Conservation (phyloP, 2,329 filamentous ascomycete genomes). For the Trichoderma sp. region DNA sequence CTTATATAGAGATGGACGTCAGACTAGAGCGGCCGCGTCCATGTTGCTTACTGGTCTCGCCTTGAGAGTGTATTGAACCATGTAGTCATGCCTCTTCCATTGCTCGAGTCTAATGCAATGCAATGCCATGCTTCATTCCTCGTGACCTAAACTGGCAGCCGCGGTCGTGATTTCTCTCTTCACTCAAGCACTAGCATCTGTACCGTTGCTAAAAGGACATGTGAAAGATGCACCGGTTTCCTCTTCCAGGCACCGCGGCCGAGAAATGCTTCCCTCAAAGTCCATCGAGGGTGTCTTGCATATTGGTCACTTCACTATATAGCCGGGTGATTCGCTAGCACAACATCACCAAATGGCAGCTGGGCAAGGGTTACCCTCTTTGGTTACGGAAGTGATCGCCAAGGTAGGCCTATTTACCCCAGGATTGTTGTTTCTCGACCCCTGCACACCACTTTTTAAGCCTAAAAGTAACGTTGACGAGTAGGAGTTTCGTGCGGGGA, state of each 20-base stretch:
- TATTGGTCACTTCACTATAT: neutral
- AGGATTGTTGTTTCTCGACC: neutral
- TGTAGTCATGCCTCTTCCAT: neutral
- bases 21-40: neutral
- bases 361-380: neutral
- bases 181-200: neutral
- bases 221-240: neutral
- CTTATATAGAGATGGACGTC: neutral
- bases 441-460: slow-evolving; percentile 3
- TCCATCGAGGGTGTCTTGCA: neutral
- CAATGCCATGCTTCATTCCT: neutral
- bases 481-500: slow-evolving; percentile 5
- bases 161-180: neutral
- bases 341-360: neutral
- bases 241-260: neutral
- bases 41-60: neutral
- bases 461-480: slow-evolving; percentile 10
- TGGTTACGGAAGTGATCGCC: neutral
- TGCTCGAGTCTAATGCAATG: neutral
- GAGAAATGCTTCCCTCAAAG: neutral
- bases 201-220: neutral
- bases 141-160: slow-evolving; percentile 1
- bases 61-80: neutral
- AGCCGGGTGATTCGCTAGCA: neutral
- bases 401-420: neutral